A percentile compares a stretch with the other conserved stretches of the same genome.
These are phyloP conservation scores for Phaffia rhodozyma DNA, from an alignment of 1,284 basidiomycete genomes.

Conservation along the genomic window DNA sequence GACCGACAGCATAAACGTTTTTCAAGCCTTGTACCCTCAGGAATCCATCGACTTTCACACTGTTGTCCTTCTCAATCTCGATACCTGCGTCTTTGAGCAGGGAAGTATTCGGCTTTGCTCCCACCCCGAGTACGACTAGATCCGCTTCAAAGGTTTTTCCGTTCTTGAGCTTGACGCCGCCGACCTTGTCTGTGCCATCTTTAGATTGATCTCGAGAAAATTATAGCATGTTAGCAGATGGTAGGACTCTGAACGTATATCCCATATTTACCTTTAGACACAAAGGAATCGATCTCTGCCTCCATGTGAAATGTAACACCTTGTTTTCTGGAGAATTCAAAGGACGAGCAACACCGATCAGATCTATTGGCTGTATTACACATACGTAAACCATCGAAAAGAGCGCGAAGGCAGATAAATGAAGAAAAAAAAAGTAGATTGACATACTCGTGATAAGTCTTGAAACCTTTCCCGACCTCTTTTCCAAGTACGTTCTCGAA, in stretches of 20 bases:
- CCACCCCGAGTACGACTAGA: slow-evolving; percentile 77
- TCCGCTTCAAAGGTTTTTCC: slow-evolving; percentile 57
- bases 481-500: slow-evolving; percentile 72
- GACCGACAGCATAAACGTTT: slow-evolving; percentile 75
- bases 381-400: background rate
- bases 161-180: slow-evolving; percentile 57
- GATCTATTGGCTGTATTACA: background rate
- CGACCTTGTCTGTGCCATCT: slow-evolving; percentile 31
- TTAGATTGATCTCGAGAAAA: slow-evolving; percentile 22
- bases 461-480: slow-evolving; percentile 65
- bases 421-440: slow-evolving; percentile 42
- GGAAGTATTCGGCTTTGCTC: slow-evolving; percentile 71
- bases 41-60: slow-evolving; percentile 67
- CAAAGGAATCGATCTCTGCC: slow-evolving; percentile 59
- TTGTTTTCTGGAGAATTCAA: background rate
- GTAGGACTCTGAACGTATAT: background rate
- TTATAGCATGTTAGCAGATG: background rate
- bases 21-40: slow-evolving; percentile 52
- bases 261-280: slow-evolving; percentile 44
- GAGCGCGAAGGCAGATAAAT: background rate
- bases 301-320: slow-evolving; percentile 45
- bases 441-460: slow-evolving; percentile 54
- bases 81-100: slow-evolving; percentile 59
- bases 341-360: background rate
- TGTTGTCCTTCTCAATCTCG: slow-evolving; percentile 61